Evolutionary conservation across 768 basidiomycete genomes (phyloP).

Genomic region (Candolleomyces efflorescens): DNA sequence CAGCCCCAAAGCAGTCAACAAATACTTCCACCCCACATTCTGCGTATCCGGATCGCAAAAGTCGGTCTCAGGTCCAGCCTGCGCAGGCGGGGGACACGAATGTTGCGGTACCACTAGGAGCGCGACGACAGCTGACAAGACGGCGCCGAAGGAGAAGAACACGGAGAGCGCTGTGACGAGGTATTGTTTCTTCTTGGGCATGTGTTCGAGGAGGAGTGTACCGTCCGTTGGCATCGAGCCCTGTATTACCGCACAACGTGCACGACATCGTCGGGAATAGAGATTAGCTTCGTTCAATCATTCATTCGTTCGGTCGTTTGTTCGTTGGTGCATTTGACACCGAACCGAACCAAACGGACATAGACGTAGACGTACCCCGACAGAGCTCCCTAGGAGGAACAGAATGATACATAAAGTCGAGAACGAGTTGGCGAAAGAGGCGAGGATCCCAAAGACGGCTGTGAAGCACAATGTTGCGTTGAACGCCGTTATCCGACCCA

Average conservation of each 20-base stretch:
- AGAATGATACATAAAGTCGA: constrained; percentile 64
- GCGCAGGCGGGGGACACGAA: constrained; percentile 53
- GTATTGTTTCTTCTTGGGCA: constrained; percentile 89
- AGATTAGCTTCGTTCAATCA: too few relatives aligned
- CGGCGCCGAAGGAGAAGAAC: constrained; percentile 95
- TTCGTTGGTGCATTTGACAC: too few relatives aligned
- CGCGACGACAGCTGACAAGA: constrained; percentile 77
- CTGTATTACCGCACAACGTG: constrained; percentile 40
- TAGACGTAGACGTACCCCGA: constrained; percentile 67
- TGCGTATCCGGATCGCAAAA: constrained; percentile 62
- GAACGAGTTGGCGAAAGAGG: constrained; percentile 73
- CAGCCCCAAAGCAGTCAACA: constrained; percentile 71
- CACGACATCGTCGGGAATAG: too few relatives aligned
- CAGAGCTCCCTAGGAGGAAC: constrained; percentile 88
- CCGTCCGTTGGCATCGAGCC: constrained; percentile 97
- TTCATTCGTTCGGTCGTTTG: too few relatives aligned
- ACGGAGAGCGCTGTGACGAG: constrained; percentile 87
- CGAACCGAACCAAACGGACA: too few relatives aligned
- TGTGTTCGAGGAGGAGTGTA: constrained; percentile 86
- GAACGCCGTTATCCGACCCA: constrained; percentile 88
- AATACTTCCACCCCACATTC: constrained; percentile 88
- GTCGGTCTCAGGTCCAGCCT: constrained; percentile 15
- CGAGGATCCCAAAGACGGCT: constrained; percentile 77
- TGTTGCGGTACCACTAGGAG: constrained; percentile 73
- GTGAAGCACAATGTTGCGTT: constrained; percentile 92